Evolutionary conservation across 768 basidiomycete genomes (phyloP).

Genomic region (Pulveroboletus sp.): DNA sequence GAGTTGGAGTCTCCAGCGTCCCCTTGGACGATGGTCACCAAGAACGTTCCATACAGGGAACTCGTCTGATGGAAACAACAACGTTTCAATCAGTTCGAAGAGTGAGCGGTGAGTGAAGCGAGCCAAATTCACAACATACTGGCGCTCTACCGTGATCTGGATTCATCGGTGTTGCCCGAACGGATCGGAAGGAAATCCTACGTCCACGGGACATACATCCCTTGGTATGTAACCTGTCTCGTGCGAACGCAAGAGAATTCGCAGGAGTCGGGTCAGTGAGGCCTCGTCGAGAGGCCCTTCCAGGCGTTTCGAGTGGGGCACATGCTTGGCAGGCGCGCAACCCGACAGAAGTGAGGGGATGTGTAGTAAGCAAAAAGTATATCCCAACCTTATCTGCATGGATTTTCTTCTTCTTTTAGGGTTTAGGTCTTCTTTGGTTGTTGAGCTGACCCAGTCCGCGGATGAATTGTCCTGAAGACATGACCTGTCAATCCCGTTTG

Average conservation of each 20-base stretch:
- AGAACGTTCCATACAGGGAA: not conserved
- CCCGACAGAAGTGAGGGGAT: not conserved
- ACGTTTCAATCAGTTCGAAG: not conserved
- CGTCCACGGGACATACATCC: not conserved
- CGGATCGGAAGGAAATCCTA: not conserved
- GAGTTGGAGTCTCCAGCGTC: not conserved
- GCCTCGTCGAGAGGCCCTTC: too few species aligned
- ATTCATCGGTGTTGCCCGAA: not conserved
- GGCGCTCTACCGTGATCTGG: not conserved
- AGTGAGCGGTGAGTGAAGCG: not conserved
- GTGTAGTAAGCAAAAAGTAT: not conserved
- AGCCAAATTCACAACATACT: not conserved
- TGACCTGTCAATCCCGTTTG: not conserved
- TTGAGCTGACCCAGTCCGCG: not conserved
- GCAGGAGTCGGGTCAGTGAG: too few species aligned
- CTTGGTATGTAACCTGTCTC: not conserved
- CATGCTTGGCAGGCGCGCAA: not conserved
- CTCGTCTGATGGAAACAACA: not conserved
- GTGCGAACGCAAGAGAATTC: not conserved
- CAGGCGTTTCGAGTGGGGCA: too few species aligned
- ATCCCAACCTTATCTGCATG: not conserved
- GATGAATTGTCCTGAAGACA: slow-evolving; percentile 5
- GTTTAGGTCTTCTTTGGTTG: too few species aligned
- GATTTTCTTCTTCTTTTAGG: not conserved
- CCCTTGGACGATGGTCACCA: not conserved